Evolutionary conservation across 1,284 basidiomycete species (phyloP), one percentile per base, ranked within the genome.

Genomic region (Leccinum griseonigrum): DNA sequence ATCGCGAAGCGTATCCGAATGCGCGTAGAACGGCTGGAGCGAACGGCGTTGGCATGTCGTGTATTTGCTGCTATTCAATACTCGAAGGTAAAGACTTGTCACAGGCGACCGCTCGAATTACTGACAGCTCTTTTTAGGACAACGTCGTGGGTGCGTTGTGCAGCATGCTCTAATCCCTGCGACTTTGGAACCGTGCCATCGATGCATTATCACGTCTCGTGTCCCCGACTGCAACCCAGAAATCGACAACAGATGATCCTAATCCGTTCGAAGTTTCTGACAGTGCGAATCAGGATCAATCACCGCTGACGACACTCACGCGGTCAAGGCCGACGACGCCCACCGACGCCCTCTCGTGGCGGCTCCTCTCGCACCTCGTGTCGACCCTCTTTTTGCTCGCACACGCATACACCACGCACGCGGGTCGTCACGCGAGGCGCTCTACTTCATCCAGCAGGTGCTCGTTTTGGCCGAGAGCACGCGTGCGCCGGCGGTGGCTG

Each of bases 401-500:
- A 1, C 79, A 83, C 5, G 79, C 83, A 0, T 91, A 93, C 66
- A 22, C 22, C 79, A 85, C n/a, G 72, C 79, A 0, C 84, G 92
- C 5, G 95, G 95, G 0, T 92, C 92, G 1, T 84, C 87, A 6
- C 85, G 89, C 29, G 92, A 95, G 68, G 87, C 91, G 4, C 88
- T 92, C 64, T 94, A 91, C 69, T 95, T 94, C 71, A 80, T 89
- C 1, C 80, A 86, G 48, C 88, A 94, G 68, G 91, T 90, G 0
- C 78, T 83, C 13, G 83, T 87, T 22, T 78, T 96, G 4, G 89
- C 92, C 0, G 78, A 82, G 46, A 79, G 86, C 3, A 71, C 94
- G 13, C 86, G 86, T 59, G 84, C 88, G 0, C 84, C 87, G 3
- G 82, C 85, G 0, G 78, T 91, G 68, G 72, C 83, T 2, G 83